These are phyloP conservation scores for Pleurostoma richardsiae DNA, from an alignment of 2,329 filamentous ascomycete species.

Conservation along the genomic window DNA sequence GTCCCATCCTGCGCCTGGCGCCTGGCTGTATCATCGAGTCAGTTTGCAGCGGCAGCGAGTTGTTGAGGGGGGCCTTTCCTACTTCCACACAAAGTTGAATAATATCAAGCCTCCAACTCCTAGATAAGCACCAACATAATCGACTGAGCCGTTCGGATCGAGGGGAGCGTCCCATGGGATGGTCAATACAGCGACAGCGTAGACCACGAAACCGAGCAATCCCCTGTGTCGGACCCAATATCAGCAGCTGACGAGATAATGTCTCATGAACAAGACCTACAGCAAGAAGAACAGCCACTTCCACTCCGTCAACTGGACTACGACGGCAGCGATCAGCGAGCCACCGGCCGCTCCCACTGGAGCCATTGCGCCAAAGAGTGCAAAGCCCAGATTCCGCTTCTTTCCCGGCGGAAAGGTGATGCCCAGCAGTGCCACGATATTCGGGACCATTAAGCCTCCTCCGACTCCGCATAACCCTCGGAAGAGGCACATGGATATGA, in stretches of 20 bases:
- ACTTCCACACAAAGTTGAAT: constrained; percentile 56
- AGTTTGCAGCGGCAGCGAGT: too few species aligned
- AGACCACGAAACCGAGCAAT: too few species aligned
- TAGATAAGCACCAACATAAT: constrained; percentile 5
- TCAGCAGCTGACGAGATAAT: too few species aligned
- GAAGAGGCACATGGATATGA: constrained; percentile 5
- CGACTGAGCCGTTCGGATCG: background rate
- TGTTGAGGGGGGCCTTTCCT: too few species aligned
- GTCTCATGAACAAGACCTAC: too few species aligned
- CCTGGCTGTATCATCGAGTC: constrained; percentile 6
- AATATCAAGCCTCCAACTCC: constrained; percentile 47
- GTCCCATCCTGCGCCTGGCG: constrained; percentile 10
- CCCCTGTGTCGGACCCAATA: too few species aligned
- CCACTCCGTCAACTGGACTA: constrained; percentile 2
- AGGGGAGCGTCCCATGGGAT: background rate
- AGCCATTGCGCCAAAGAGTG: constrained; percentile 8
- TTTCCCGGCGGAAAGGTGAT: constrained; percentile 5
- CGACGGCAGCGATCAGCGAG: background rate
- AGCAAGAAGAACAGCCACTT: background rate
- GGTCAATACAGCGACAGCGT: too few species aligned
- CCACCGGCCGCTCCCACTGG: constrained; percentile 8
- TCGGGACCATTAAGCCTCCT: constrained; percentile 7
- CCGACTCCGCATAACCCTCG: constrained; percentile 6
- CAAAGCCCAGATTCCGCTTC: constrained; percentile 6
- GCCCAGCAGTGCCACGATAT: constrained; percentile 7